These are phyloP conservation scores for Diplocarpon rosae DNA, from an alignment of 2,329 filamentous ascomycete genomes.

Conservation along the genomic window DNA sequence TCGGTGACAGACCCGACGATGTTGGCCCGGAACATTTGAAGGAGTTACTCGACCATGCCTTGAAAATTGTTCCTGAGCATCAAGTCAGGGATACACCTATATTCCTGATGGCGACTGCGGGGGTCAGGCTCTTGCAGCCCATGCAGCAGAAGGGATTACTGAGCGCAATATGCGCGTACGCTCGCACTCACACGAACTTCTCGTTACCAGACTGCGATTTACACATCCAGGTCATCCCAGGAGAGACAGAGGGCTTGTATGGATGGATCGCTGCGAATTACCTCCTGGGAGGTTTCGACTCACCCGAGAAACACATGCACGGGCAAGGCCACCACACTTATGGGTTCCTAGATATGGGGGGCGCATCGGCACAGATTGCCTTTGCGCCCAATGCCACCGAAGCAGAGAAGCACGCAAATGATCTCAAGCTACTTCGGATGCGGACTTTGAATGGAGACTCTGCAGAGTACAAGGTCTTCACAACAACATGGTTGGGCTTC, in stretches of 20 bases:
- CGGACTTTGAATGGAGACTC: constrained; percentile 69
- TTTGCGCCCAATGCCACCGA: constrained; percentile 93
- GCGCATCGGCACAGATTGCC: constrained; percentile 93
- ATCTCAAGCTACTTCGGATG: constrained; percentile 76
- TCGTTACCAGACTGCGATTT: constrained; percentile 78
- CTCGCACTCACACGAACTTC: constrained; percentile 66
- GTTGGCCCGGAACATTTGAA: constrained; percentile 78
- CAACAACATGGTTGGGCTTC: constrained; percentile 93
- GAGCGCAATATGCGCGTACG: constrained; percentile 70
- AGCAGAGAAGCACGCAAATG: constrained; percentile 76
- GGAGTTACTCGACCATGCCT: constrained; percentile 69
- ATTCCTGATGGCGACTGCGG: constrained; percentile 90
- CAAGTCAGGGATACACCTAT: constrained; percentile 78
- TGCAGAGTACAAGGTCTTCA: constrained; percentile 81
- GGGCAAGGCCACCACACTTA: constrained; percentile 89
- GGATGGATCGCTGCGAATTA: constrained; percentile 98
- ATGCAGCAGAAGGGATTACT: constrained; percentile 63
- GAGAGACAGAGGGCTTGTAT: constrained; percentile 90
- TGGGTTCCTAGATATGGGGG: constrained; percentile 96
- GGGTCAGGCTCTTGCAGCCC: constrained; percentile 76
- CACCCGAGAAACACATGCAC: constrained; percentile 61
- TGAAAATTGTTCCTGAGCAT: constrained; percentile 62
- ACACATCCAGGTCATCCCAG: constrained; percentile 89
- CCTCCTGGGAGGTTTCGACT: constrained; percentile 80
- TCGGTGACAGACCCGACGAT: constrained; percentile 62